Conservation (phyloP, 345 rosid genomes). For the Ceriops decandra region DNA sequence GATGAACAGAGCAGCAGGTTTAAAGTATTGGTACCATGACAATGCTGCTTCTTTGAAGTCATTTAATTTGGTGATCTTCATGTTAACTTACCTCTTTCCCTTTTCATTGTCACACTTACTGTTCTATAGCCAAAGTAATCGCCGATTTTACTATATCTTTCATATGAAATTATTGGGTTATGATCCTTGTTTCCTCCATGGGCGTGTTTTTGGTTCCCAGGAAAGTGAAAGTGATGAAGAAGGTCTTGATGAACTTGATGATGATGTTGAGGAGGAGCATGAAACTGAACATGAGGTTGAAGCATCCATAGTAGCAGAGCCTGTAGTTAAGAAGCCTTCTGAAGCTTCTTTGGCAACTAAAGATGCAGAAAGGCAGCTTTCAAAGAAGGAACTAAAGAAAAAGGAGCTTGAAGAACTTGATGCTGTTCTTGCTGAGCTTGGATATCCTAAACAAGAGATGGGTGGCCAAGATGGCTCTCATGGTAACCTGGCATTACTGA, state of each 20-base stretch:
- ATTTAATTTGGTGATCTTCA: no score
- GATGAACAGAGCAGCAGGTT: no score
- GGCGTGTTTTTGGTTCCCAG: constrained; percentile 29
- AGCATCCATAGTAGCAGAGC: constrained; percentile 43
- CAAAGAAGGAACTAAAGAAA: constrained; percentile 84
- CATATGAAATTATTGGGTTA: neutral
- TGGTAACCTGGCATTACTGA: constrained; percentile 31
- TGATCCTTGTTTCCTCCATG: neutral
- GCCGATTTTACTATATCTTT: no score
- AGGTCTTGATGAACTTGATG: constrained; percentile 70
- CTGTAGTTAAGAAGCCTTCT: constrained; percentile 43
- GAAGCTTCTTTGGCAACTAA: constrained; percentile 51
- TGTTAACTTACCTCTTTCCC: no score
- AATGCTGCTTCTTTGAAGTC: no score
- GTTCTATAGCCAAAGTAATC: no score
- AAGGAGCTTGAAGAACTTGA: constrained; percentile 92
- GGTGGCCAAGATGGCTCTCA: constrained; percentile 45
- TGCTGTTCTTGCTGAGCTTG: constrained; percentile 80
- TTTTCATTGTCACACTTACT: no score
- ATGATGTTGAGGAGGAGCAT: constrained; percentile 55
- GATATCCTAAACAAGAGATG: constrained; percentile 44
- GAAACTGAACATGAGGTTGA: constrained; percentile 46
- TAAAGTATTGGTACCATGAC: no score
- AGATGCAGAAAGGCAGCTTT: constrained; percentile 83
- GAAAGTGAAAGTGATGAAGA: constrained; percentile 90